These are phyloP conservation scores for Pichia sp. DNA, from an alignment of 1,139 yeast species.

Conservation along the genomic window DNA sequence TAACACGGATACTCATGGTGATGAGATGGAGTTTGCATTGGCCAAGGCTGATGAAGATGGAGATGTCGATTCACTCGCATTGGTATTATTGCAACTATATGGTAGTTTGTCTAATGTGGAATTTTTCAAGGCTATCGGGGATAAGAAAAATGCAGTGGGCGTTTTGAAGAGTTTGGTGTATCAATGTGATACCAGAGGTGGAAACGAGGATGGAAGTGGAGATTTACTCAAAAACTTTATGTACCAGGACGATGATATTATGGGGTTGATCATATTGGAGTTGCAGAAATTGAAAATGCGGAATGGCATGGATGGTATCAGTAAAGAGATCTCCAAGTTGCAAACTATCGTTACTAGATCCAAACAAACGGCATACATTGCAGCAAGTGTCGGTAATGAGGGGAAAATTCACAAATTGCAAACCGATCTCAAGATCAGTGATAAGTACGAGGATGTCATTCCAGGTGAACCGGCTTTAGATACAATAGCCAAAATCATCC, in stretches of 20 bases:
- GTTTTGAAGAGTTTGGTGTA: conserved; percentile 3
- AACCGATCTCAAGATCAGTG: conserved; percentile 21
- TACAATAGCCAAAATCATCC: conserved; percentile 48
- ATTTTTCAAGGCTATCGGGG: conserved; percentile 47
- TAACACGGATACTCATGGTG: conserved; percentile 29
- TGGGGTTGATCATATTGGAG: conserved; percentile 39
- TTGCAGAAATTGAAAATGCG: not conserved
- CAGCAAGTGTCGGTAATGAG: conserved; percentile 11
- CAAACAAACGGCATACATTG: not conserved
- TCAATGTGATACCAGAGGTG: conserved; percentile 7
- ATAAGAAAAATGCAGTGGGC: conserved; percentile 33
- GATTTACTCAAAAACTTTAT: conserved; percentile 44
- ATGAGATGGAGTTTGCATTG: conserved; percentile 62
- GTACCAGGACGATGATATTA: conserved; percentile 51
- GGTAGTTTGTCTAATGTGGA: conserved; percentile 43
- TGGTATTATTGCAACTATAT: conserved; percentile 49
- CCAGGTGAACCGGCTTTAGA: conserved; percentile 40
- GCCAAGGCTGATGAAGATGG: conserved; percentile 61
- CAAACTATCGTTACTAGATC: not conserved
- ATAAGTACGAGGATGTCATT: conserved; percentile 39
- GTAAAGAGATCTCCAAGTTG: not conserved
- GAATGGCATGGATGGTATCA: not conserved
- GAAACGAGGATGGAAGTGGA: no score
- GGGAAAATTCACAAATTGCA: conserved; percentile 15
- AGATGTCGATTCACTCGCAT: conserved; percentile 56